phyloP scores from a whole-genome alignment of 1,284 basidiomycete genomes.

The Cutaneotrichosporon mucoides region DNA sequence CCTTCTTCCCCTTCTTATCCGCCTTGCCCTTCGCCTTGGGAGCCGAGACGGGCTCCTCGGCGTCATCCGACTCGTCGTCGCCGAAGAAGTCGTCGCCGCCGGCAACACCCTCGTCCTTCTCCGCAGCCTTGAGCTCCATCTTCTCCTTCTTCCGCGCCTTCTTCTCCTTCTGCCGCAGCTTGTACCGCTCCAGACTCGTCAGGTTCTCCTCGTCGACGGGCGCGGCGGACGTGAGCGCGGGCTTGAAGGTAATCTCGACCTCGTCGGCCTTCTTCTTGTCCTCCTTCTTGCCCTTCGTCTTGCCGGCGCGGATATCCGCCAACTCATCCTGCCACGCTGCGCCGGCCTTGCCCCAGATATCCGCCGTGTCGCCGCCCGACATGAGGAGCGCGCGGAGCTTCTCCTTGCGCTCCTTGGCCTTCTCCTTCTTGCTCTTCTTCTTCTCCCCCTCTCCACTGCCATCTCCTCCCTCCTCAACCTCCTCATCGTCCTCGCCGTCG shows the following conservation, averaged over 20 bases:
- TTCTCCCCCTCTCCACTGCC: no score
- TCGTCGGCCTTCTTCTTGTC: conserved; percentile 49
- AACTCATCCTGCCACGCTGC: conserved; percentile 25
- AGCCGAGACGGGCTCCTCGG: conserved; percentile 1
- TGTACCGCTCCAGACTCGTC: conserved; percentile 75
- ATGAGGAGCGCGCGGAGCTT: conserved; percentile 65
- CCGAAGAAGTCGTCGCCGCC: conserved; percentile 69
- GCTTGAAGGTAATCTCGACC: conserved; percentile 90
- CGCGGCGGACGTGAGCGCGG: conserved; percentile 60
- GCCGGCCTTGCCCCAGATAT: conserved; percentile 64
- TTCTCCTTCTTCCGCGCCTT: conserved; percentile 61
- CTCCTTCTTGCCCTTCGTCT: conserved; percentile 8
- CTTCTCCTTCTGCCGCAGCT: conserved; percentile 81
- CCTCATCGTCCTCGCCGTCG: conserved; percentile 48
- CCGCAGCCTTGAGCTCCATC: conserved; percentile 47
- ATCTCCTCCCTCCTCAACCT: conserved; percentile 43
- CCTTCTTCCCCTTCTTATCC: no score
- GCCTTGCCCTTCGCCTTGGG: conserved; percentile 7
- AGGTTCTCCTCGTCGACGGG: conserved; percentile 55
- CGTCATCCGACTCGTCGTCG: conserved; percentile 21
- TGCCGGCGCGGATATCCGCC: conserved; percentile 51
- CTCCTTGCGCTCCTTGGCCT: conserved; percentile 53
- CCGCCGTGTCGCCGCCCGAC: conserved; percentile 52
- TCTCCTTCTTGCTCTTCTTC: conserved; percentile 49
- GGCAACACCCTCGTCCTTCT: conserved; percentile 28